A percentile compares a stretch with the other conserved stretches of the same genome.
Conservation (phyloP, 371 early-diverging fungal genomes). For the Batkoa obscura region DNA sequence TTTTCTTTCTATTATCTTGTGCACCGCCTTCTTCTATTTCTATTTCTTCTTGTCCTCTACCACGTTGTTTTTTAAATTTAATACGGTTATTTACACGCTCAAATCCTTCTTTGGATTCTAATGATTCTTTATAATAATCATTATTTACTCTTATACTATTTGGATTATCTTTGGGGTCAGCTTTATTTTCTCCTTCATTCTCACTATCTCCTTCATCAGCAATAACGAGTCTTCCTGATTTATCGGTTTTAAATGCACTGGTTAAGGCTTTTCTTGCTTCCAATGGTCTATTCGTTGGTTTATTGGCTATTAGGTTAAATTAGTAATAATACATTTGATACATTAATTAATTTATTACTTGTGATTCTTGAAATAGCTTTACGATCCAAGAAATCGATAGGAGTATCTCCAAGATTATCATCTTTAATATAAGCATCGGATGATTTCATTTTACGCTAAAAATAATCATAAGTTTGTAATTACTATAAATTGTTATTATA, state of each 20-base stretch:
- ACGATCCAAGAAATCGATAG: constrained; percentile 78
- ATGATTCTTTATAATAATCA: constrained; percentile 66
- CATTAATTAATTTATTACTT: constrained; percentile 7
- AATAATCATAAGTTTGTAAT: too few species aligned
- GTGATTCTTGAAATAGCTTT: constrained; percentile 64
- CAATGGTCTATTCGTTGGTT: constrained; percentile 10
- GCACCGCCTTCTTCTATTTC: constrained; percentile 33
- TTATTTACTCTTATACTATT: constrained; percentile 29
- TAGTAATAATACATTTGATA: neutral
- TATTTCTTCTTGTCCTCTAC: constrained; percentile 22
- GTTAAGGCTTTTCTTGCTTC: constrained; percentile 10
- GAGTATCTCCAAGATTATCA: constrained; percentile 22
- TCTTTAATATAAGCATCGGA: constrained; percentile 16
- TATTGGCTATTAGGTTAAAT: constrained; percentile 1
- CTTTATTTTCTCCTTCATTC: constrained; percentile 10
- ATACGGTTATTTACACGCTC: constrained; percentile 65
- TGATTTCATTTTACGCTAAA: too few species aligned
- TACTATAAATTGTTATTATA: neutral
- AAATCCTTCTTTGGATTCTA: constrained; percentile 65
- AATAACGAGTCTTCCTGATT: constrained; percentile 64
- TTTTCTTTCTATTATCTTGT: constrained; percentile 13
- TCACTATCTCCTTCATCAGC: constrained; percentile 13
- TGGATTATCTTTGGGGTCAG: constrained; percentile 16
- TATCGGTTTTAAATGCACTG: constrained; percentile 38
- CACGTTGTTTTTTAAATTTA: constrained; percentile 63